These are phyloP conservation scores for Phellopilus nigrolimitatus DNA, from an alignment of 1,284 basidiomycete genomes.

Conservation along the genomic window DNA sequence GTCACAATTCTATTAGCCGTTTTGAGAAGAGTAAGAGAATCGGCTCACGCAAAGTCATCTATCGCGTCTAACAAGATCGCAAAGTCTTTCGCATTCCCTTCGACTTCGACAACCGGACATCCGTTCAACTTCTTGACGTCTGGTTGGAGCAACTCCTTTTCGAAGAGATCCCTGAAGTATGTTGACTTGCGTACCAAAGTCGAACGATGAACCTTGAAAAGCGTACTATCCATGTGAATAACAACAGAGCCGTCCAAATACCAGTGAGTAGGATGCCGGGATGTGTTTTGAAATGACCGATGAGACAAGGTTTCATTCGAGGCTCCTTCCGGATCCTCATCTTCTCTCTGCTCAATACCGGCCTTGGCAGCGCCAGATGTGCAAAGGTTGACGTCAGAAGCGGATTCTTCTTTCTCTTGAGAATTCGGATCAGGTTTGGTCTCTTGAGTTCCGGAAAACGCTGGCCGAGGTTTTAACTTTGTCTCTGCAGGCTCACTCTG, in stretches of 20 bases:
- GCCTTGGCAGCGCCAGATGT: no score
- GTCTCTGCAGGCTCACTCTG: no score
- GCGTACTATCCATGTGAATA: conserved; percentile 29
- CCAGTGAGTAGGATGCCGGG: conserved; percentile 25
- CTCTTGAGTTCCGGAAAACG: no score
- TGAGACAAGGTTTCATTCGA: no score
- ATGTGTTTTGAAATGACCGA: not conserved
- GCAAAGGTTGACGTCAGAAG: no score
- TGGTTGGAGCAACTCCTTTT: conserved; percentile 11
- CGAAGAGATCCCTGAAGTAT: conserved; percentile 33
- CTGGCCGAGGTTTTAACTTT: no score
- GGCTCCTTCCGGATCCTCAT: no score
- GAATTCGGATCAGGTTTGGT: no score
- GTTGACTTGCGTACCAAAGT: conserved; percentile 31
- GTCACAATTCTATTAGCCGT: no score
- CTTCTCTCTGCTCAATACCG: no score
- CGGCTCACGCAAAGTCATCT: conserved; percentile 32
- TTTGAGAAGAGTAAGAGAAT: not conserved
- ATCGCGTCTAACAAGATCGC: conserved; percentile 31
- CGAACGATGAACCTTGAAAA: conserved; percentile 36
- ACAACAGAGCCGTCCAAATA: conserved; percentile 35
- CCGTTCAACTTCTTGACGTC: conserved; percentile 27
- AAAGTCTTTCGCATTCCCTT: conserved; percentile 31
- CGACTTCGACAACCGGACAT: conserved; percentile 28
- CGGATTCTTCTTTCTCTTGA: no score